Conservation (phyloP, 2,329 filamentous ascomycete species). For the Aspergillus calidoustus region DNA sequence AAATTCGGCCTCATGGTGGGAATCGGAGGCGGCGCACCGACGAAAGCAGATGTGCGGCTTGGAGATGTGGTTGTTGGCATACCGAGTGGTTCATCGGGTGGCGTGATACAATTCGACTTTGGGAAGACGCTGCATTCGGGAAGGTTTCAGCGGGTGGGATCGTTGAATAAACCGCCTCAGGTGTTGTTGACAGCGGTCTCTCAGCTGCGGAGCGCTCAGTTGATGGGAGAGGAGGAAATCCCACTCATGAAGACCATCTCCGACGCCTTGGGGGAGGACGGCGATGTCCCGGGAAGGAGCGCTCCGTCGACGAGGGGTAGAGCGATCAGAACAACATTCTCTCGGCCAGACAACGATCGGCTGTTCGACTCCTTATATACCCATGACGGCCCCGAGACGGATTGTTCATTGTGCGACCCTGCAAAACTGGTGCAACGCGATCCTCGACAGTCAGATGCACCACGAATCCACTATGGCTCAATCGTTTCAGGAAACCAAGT, state of each 20-base stretch:
- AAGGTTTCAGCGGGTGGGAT: neutral
- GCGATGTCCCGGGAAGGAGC: too few species aligned
- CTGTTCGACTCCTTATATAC: too few species aligned
- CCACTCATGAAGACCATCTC: neutral
- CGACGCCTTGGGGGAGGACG: too few species aligned
- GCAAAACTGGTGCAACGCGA: too few species aligned
- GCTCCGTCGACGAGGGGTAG: too few species aligned
- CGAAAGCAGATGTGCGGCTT: neutral
- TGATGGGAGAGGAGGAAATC: neutral
- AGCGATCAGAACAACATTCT: too few species aligned
- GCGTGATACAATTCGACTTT: conserved; percentile 5
- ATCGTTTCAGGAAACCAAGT: neutral
- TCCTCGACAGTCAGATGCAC: neutral
- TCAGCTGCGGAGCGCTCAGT: neutral
- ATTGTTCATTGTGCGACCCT: too few species aligned
- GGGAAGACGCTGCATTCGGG: conserved; percentile 1
- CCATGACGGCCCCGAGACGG: too few species aligned
- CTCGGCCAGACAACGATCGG: too few species aligned
- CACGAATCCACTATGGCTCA: conserved; percentile 5
- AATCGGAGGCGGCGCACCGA: conserved; percentile 22
- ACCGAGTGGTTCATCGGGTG: neutral
- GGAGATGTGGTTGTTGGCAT: neutral
- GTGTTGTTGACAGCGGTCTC: neutral
- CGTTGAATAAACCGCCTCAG: neutral
- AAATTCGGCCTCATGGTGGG: conserved; percentile 19